Evolutionary conservation across 139 green algal species (phyloP), one percentile per base, ranked within the genome.

Genomic region (Zygnema circumcarinatum): DNA sequence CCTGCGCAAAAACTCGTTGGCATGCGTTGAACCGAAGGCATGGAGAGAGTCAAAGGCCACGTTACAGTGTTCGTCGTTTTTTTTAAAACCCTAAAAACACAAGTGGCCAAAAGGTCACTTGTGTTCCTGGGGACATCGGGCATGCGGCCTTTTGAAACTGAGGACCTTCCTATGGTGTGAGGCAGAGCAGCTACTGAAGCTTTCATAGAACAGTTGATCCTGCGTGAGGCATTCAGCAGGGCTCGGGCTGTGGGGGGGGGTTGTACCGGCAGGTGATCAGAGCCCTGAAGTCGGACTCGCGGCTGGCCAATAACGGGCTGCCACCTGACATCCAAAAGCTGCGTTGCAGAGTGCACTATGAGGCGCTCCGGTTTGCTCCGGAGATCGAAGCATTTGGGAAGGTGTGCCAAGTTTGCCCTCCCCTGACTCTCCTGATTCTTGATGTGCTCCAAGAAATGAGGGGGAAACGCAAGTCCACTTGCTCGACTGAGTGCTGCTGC

Each of bases 271-370:
- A 89, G 84, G 76, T 89, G 16, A 54, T 89, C 0, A 41, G 75
- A 2, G 84, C 75, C 0, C 2, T 76, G 29, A 89, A 89, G 2
- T 67, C 84, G 0, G 84, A 89, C 36, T 80, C 84, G 0, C 74
- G 74, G 0, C 42, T 89, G 32, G 84, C 84, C 53, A 89, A 89
- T 62, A 89, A 88, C 39, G 76, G 39, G 41, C 39, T 89, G 36
- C 84, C 84, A n/a, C 38, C 76, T 1, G 74, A 87, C 47, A 87
- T 89, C 53, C 84, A 89, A 42, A 87, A 88, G 76, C 84, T 89
- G 47, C 76, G 84, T 41, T 89, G 84, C 84, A 41, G 75, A 11
- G 84, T 85, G 33, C 74, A 87, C 35, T 89, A 69, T 79, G 33
- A 83, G 29, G 84, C 76, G 3, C 53, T 89, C 47, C 74, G 84